A percentile compares a stretch with the other conserved stretches of the same genome.
Evolutionary conservation across 805 yeast species (phyloP).

Genomic region (Maudiozyma bulderi): DNA sequence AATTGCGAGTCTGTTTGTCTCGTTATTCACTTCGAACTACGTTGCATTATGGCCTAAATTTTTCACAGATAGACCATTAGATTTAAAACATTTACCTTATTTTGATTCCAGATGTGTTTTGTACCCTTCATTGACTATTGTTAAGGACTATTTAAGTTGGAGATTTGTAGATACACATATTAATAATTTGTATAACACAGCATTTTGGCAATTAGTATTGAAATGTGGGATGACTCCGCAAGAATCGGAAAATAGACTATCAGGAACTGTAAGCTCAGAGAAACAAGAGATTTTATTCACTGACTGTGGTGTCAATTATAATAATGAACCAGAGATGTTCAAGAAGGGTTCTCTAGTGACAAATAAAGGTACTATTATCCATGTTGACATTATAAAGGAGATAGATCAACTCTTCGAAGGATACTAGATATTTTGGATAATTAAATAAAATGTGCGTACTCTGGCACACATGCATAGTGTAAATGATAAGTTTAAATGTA

Average conservation of each 20-base stretch:
- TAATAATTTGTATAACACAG: conserved; percentile 85
- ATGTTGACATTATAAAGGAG: conserved; percentile 32
- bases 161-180: conserved; percentile 95
- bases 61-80: conserved; percentile 43
- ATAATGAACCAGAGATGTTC: conserved; percentile 78
- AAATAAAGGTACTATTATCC: conserved; percentile 43
- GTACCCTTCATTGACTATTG: conserved; percentile 54
- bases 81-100: conserved; percentile 55
- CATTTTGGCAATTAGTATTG: conserved; percentile 78
- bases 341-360: conserved; percentile 62
- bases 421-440: background rate
- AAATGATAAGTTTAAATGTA: background rate
- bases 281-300: conserved; percentile 80
- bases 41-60: conserved; percentile 53
- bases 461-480: no score
- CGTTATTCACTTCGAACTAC: conserved; percentile 72
- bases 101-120: conserved; percentile 87
- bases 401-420: conserved; percentile 31
- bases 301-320: conserved; percentile 78
- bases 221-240: conserved; percentile 60
- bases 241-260: conserved; percentile 69
- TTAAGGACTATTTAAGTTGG: conserved; percentile 86
- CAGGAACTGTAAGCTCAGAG: conserved; percentile 73
- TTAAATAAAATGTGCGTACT: background rate
- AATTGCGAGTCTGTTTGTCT: conserved; percentile 70